Evolutionary conservation across 2,329 filamentous ascomycete genomes (phyloP).

Genomic region (Epichloe amarillans): DNA sequence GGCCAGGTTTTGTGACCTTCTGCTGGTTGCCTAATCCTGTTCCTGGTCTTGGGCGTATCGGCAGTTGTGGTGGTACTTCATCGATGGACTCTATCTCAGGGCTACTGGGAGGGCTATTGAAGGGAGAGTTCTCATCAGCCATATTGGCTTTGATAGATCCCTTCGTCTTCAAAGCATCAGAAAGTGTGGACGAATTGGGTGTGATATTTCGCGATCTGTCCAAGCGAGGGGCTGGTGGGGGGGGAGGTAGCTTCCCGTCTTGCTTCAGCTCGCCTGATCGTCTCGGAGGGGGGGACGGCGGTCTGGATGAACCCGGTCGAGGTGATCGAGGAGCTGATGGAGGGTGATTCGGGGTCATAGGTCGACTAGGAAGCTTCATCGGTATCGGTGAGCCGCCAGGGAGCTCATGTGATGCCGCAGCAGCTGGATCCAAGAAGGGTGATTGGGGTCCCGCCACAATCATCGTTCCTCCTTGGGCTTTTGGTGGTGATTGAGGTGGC

Average conservation of each 20-base stretch:
- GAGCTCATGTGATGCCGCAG: conserved; percentile 26
- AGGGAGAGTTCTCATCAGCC: conserved; percentile 52
- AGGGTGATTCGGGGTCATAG: conserved; percentile 37
- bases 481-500: conserved; percentile 57
- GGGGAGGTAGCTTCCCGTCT: conserved; percentile 28
- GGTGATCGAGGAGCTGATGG: conserved; percentile 28
- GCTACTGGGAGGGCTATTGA: conserved; percentile 73
- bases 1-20: conserved; percentile 10
- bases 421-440: conserved; percentile 35
- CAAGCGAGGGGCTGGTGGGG: conserved; percentile 67
- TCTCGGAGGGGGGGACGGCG: conserved; percentile 52
- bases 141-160: conserved; percentile 10
- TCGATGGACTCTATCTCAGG: conserved; percentile 36
- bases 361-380: conserved; percentile 41
- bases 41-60: conserved; percentile 34
- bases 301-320: conserved; percentile 31
- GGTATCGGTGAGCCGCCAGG: conserved; percentile 30
- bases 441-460: conserved; percentile 27
- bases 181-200: conserved; percentile 8
- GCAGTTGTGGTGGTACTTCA: conserved; percentile 36
- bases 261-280: conserved; percentile 46
- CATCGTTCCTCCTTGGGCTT: conserved; percentile 23
- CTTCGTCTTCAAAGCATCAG: conserved; percentile 7
- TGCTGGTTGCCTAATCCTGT: conserved; percentile 11
- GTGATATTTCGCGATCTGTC: conserved; percentile 44